Percentiles rank a stretch among this genome's conserved stretches.
Evolutionary conservation across 768 basidiomycete genomes (phyloP).

Genomic region (Mycena maculata): DNA sequence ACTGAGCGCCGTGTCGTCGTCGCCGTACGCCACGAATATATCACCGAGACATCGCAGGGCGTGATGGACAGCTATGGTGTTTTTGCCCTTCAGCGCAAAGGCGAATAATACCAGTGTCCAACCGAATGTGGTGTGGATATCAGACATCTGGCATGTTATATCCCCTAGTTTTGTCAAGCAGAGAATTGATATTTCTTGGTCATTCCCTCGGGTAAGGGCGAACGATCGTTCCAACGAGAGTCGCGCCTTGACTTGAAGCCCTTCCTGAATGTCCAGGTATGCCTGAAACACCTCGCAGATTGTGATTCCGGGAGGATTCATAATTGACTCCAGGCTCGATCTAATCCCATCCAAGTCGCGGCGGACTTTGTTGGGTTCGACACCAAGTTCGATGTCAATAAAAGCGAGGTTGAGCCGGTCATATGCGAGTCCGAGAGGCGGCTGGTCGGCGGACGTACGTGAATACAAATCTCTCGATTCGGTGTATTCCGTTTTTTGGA

Average conservation of each 20-base stretch:
- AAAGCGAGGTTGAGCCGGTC: slow-evolving; percentile 11
- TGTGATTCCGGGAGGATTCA: slow-evolving; percentile 16
- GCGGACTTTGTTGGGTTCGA: neutral
- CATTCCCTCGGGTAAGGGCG: slow-evolving; percentile 2
- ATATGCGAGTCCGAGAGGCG: slow-evolving; percentile 21
- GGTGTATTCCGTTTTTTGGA: slow-evolving; percentile 27
- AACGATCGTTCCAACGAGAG: neutral
- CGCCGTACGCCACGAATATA: slow-evolving; percentile 5
- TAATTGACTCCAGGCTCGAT: slow-evolving; percentile 6
- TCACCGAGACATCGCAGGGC: slow-evolving; percentile 19
- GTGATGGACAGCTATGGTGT: slow-evolving; percentile 5
- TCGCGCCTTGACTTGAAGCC: neutral
- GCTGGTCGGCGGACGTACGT: neutral
- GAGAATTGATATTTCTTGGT: slow-evolving; percentile 23
- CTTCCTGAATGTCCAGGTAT: slow-evolving; percentile 19
- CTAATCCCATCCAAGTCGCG: slow-evolving; percentile 8
- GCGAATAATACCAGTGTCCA: slow-evolving; percentile 17
- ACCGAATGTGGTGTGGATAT: neutral
- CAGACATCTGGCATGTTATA: neutral
- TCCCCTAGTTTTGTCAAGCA: slow-evolving; percentile 23
- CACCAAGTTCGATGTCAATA: slow-evolving; percentile 14
- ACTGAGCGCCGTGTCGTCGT: slow-evolving; percentile 8
- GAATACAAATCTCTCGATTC: slow-evolving; percentile 22
- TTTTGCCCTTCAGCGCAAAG: slow-evolving; percentile 12
- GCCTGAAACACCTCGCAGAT: slow-evolving; percentile 10